Evolutionary conservation across 2,329 filamentous ascomycete genomes (phyloP).

Genomic region (Talaromyces sp.): DNA sequence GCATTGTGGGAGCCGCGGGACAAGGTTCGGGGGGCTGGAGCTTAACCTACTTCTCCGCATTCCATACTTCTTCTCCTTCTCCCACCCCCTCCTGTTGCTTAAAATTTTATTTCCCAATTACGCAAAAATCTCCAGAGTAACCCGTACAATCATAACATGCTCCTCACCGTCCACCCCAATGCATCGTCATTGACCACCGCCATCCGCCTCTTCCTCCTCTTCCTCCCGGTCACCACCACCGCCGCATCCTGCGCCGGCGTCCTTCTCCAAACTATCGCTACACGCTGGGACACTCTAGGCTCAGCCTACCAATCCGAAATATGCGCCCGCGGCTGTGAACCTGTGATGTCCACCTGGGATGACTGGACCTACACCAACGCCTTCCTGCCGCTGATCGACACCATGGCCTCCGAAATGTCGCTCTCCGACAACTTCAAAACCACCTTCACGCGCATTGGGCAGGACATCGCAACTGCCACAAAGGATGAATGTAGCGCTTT

Average conservation of each 20-base stretch:
- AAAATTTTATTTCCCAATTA: background rate
- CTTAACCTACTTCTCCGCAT: background rate
- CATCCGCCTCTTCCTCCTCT: background rate
- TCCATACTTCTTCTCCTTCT: background rate
- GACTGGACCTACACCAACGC: conserved; percentile 17
- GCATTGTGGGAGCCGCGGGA: background rate
- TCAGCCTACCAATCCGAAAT: conserved; percentile 16
- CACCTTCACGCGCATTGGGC: conserved; percentile 16
- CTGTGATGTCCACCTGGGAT: conserved; percentile 17
- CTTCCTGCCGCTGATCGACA: conserved; percentile 17
- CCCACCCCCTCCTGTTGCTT: background rate
- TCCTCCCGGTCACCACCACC: background rate
- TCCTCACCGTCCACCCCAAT: background rate
- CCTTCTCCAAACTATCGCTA: conserved; percentile 16
- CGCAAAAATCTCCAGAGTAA: background rate
- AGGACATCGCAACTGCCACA: conserved; percentile 11
- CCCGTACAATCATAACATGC: background rate
- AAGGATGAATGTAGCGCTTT: conserved; percentile 12
- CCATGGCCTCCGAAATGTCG: conserved; percentile 16
- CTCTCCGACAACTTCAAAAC: conserved; percentile 17
- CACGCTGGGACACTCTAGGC: conserved; percentile 14
- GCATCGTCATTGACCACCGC: background rate
- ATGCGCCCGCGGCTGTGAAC: conserved; percentile 16
- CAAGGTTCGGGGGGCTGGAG: background rate
- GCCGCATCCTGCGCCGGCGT: conserved; percentile 16